Base-by-base conservation (phyloP, 371 early-diverging fungal species). In the Lichtheimia ornata region DNA sequence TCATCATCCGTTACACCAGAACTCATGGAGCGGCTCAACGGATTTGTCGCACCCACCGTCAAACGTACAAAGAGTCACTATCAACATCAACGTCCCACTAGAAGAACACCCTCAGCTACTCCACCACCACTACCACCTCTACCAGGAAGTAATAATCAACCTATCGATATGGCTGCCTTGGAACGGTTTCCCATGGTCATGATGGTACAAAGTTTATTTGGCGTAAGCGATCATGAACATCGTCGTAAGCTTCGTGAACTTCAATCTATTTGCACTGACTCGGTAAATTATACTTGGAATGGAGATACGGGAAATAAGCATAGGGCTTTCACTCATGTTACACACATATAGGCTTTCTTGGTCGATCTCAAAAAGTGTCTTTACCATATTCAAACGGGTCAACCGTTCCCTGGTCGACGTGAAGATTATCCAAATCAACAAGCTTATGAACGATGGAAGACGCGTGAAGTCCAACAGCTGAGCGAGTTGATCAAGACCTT, bases 341-440 rank as follows among this genome's bases (percentile, higher is more conserved):
- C 35, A 35, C 35, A 35, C 17, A 56, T 22, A 30, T 66, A 80
- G 77, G 72, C 73, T 25, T 67, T 71, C 44, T 58, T 81, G 47
- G 20, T 73, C 51, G 81, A 81, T 63, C 52, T 81, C 3, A 81
- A 77, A 53, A 75, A 77, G 58, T 72, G 70, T 42, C 72, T 75
- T 20, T 75, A 77, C 49, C 71, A 77, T 50, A 66, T 81, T 9
- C 72, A 73, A 50, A 73, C 71, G 11, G 73, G 76, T 27, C 76
- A 71, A 54, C 65, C 81, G 0, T 81, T 73, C 44, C 81, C 81
- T 12, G 81, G 76, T 4, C 70, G 77, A 65, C 63, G 72, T 53
- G 77, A 77, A 24, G 81, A 81, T 67, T 81, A 75, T 40, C 60
- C 76, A 14, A 70, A 56, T 5, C 69, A 71, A 43, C 67, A 72